Evolutionary conservation across 2,329 filamentous ascomycete species (phyloP), one percentile per base, ranked within the genome.

Genomic region (Epicoccum nigrum): DNA sequence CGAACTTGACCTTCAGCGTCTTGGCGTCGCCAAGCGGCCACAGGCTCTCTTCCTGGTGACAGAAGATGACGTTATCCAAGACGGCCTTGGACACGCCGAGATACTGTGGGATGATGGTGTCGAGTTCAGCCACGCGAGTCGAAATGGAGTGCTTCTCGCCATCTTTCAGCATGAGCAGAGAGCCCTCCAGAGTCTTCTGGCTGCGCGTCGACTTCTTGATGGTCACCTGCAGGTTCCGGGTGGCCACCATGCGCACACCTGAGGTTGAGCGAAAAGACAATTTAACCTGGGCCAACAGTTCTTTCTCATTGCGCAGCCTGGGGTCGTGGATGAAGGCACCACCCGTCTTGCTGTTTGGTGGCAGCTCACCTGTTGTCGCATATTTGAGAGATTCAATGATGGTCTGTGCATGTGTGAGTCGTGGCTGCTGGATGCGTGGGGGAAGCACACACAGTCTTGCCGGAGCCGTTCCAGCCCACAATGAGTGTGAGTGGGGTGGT

Each of bases 331-430:
- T 91, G 72, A 97, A 99, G 41, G 93, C 92, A 25, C 92, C 92
- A 21, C 89, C 88, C 62, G 87, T 89, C 77, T 83, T 86, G 69
- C 87, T 92, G 78, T 97, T 96, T 25, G 94, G 91, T 1, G 94
- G 94, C 39, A 96, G 83, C 67, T 95, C 89, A 49, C 94, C 95
- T 7, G 92, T 97, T 15, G 95, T 97, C 44, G 90, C 92, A 85
- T 97, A 99, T 71, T 97, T 97, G 68, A 99, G 88, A 72, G 92
- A 96, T 75, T 99, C 94, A 75, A 99, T 99, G 69, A 99, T 96
- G 51, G 94, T 97, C 79, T 83, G 53, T 19, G 30, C 3, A 20
- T n/a, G 41, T 55, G 15, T 41, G 4, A 34, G 11, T 7, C 19
- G 7, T 21, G 28, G 28, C 28, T 20, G 21, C 13, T 33, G 17